A percentile compares a stretch with the other conserved stretches of the same genome.
These are phyloP conservation scores for Globisporangium viniferum DNA, from an alignment of 352 stramenopile genomes.

Conservation along the genomic window DNA sequence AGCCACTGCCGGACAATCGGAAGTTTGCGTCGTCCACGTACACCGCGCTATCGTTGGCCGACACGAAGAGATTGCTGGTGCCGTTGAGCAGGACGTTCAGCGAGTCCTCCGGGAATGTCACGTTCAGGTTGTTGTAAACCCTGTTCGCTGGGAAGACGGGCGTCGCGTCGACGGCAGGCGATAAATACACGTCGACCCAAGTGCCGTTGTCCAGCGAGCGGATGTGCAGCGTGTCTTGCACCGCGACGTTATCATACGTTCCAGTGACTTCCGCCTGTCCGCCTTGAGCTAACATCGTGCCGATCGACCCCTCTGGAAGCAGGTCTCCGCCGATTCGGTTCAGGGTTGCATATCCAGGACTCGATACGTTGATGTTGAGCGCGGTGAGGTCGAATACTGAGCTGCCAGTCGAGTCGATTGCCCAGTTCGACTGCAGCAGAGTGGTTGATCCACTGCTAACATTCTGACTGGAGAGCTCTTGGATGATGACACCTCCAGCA, in stretches of 20 bases:
- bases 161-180: not conserved
- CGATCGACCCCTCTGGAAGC: conserved; percentile 2
- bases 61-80: conserved; percentile 1
- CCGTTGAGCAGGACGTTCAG: conserved; percentile 3
- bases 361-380: not conserved
- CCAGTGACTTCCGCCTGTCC: not conserved
- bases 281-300: not conserved
- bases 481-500: not conserved
- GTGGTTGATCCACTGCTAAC: not conserved
- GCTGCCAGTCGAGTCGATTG: not conserved
- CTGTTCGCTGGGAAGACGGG: too few relatives aligned
- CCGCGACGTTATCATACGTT: too few relatives aligned
- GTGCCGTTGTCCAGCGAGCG: too few relatives aligned
- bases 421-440: not conserved
- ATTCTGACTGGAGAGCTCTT: not conserved
- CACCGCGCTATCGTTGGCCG: not conserved
- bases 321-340: not conserved
- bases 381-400: not conserved
- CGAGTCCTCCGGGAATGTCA: not conserved
- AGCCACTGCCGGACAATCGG: not conserved
- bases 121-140: not conserved
- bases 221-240: not conserved
- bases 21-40: not conserved
- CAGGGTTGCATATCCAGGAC: not conserved
- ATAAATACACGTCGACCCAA: too few relatives aligned